Percentiles rank a stretch among this genome's conserved stretches.
Conservation (phyloP, 495 filamentous ascomycete species). For the Penicillium dipodomyicola region DNA sequence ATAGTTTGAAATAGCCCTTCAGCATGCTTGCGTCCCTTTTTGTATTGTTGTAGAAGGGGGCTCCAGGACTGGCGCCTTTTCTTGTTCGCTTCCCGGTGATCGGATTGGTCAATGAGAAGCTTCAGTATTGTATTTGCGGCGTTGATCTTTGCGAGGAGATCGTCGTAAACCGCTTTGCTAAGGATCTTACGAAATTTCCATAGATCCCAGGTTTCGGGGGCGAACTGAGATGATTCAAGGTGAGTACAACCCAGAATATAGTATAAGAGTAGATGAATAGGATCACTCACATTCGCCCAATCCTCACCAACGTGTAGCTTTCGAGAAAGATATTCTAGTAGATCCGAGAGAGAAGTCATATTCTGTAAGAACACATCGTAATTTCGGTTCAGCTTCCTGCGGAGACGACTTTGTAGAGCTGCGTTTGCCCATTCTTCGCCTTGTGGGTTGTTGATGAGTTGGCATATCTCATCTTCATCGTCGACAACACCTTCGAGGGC, state of each 20-base stretch:
- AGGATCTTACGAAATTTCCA: conserved; percentile 7
- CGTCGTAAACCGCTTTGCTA: conserved; percentile 11
- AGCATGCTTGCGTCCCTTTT: conserved; percentile 11
- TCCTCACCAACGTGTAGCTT: not conserved
- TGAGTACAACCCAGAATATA: too few relatives aligned
- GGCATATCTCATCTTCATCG: conserved; percentile 12
- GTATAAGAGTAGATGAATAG: too few relatives aligned
- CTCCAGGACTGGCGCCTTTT: not conserved
- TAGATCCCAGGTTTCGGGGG: conserved; percentile 1
- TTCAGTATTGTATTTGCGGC: conserved; percentile 10
- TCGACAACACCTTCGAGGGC: conserved; percentile 24
- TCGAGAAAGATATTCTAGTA: not conserved
- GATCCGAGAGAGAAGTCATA: conserved; percentile 3
- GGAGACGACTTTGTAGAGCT: conserved; percentile 9
- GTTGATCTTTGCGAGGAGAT: conserved; percentile 11
- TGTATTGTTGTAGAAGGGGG: conserved; percentile 10
- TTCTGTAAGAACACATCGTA: conserved; percentile 16
- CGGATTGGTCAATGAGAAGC: not conserved
- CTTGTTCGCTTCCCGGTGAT: not conserved
- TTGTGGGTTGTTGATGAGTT: conserved; percentile 15
- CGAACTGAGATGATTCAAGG: too few relatives aligned
- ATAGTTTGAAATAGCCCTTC: conserved; percentile 9
- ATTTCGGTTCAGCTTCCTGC: conserved; percentile 13
- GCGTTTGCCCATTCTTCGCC: conserved; percentile 14
- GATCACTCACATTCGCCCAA: too few relatives aligned